Base-by-base conservation (phyloP, 129 eudicot genomes). In the Chrysanthemum seticuspe region DNA sequence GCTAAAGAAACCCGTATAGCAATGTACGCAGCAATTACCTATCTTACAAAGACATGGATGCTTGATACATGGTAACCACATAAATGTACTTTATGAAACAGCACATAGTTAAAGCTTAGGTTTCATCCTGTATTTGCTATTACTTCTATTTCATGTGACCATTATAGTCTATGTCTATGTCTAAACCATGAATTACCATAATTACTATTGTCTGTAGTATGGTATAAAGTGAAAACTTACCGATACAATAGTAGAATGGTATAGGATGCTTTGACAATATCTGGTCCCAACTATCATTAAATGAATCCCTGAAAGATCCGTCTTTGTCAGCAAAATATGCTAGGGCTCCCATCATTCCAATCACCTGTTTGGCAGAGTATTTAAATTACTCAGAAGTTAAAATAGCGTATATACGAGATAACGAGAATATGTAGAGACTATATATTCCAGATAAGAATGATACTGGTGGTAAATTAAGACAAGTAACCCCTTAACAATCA, bases 171-270 rank as follows among this genome's bases (percentile, higher is more conserved):
- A 27, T 27, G 5, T 29, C 34, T 31, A 31, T 1, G 47, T 40
- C 47, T 0, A 5, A 71, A 71, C 10, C 10, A 71, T 21, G 2
- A 27, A 13, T 15, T 23, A 15, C n/a, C 50, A 50, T 19, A n/a
- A 59, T 5, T 21, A 40, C 2, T 25, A 36, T 61, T 44, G 12
- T 48, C 5, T 70, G 71, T 14, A 15, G 44, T 12, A 15, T 36
- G 72, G 40, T 36, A 53, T n/a, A 19, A 50, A 54, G 64, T 18
- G 14, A 34, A 23, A 74, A 23, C 71, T 83, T 74, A 88, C 96
- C 97, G 76, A 88, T 81, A 82, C 88, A 86, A 58, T 91, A 91
- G 87, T 91, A 91, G 82, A 91, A 91, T 62, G 95, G 97, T 82
- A 91, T 78, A 8, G 97, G 97, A 69, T 88, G 97, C 83, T 80